A percentile compares a stretch with the other conserved stretches of the same genome.
These are phyloP conservation scores for Rossbeevera mucosa DNA, from an alignment of 768 basidiomycete species.

Conservation along the genomic window DNA sequence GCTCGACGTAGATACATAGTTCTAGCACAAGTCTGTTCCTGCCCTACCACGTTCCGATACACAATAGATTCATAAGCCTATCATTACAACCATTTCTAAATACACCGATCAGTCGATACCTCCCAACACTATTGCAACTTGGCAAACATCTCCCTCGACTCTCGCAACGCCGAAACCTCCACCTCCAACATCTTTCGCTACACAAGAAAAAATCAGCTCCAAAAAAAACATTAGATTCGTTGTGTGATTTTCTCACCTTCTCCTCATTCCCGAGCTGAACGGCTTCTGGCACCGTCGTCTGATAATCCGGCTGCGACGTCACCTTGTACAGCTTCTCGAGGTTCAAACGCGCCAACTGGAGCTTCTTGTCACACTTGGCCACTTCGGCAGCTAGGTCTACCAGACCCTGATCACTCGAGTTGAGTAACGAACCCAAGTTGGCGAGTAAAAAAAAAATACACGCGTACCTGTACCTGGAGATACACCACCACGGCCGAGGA, in stretches of 20 bases:
- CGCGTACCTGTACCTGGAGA: conserved; percentile 73
- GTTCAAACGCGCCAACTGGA: conserved; percentile 62
- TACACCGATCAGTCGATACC: too few relatives aligned
- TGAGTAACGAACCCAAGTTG: background rate
- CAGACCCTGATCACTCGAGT: conserved; percentile 58
- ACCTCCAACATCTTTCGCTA: conserved; percentile 50
- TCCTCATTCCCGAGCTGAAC: conserved; percentile 74
- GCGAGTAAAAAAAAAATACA: background rate
- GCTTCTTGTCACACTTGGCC: conserved; percentile 86
- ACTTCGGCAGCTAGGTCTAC: conserved; percentile 88
- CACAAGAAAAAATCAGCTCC: too few relatives aligned
- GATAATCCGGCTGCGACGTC: conserved; percentile 71
- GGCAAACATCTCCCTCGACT: conserved; percentile 72
- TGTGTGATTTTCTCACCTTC: conserved; percentile 47
- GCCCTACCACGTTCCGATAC: too few relatives aligned
- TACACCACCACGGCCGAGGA: conserved; percentile 71
- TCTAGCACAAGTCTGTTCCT: too few relatives aligned
- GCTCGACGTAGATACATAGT: too few relatives aligned
- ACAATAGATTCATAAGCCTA: too few relatives aligned
- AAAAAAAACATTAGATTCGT: background rate
- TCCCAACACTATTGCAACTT: conserved; percentile 49
- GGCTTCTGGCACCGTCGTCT: conserved; percentile 70
- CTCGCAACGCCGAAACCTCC: conserved; percentile 69
- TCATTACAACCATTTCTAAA: too few relatives aligned
- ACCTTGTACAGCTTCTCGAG: conserved; percentile 75